Evolutionary conservation across 2,329 filamentous ascomycete species (phyloP), one percentile per base, ranked within the genome.

Genomic region (Sordariomycetes sp.): DNA sequence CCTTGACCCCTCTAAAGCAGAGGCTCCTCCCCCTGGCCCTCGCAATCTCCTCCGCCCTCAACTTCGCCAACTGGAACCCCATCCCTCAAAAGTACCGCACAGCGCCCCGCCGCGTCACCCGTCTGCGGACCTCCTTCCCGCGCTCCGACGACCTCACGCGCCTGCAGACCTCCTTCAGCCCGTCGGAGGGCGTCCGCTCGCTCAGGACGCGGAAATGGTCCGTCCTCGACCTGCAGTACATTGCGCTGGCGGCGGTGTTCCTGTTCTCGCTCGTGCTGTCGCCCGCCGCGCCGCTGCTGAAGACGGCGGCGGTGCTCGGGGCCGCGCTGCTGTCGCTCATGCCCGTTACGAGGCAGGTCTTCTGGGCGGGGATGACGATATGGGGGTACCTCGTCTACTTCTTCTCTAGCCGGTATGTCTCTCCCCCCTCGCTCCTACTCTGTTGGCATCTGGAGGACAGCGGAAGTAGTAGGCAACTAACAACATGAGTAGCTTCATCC

Each of bases 321-420:
- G 77, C 91, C 60, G 75, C 86, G 54, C 75, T 83, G 62, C 82
- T 90, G 35, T 75, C 95, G 45, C 75, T 92, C 52, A 80, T 96
- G 70, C 92, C 92, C 7, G 79, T 89, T 55, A 95, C 91, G 3
- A 81, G 89, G 62, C 92, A 97, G 69, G 95, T 96, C 70, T 90
- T 96, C 68, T 76, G 96, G 50, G 91, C 92, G 10, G 90, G 90
- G 56, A 76, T 94, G 59, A 86, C 89, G 7, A 89, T 95, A 62
- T 86, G 89, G 70, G 85, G 84, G 25, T 97, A 91, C 82, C 77
- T 96, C 48, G 75, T 96, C 54, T 89, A 95, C 69, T 96, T 96
- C 74, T 96, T 94, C 70, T 85, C 86, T 62, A 94, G 88, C 77
- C 87, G 92, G 90, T 95, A 83, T 76, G 89, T 81, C 24, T 53